Evolutionary conservation across 2,329 filamentous ascomycete genomes (phyloP), one percentile per base, ranked within the genome.

Genomic region (Trichoderma cornu-damae): DNA sequence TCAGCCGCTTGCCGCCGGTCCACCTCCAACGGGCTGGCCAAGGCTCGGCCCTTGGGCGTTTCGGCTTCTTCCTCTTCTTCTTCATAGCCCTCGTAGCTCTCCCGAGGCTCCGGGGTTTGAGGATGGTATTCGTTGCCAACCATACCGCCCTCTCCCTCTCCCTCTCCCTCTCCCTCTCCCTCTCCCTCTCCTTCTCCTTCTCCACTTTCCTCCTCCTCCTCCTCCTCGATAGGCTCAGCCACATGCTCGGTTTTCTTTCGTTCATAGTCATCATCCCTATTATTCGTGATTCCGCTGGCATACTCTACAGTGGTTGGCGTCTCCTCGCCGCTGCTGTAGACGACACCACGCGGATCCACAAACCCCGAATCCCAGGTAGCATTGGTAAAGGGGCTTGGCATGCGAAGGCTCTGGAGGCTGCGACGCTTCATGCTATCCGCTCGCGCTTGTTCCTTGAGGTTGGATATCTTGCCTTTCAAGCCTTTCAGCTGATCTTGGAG

Each of bases 401-500:
- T 87, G 35, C 89, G 82, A 59, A 93, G 72, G 66, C 82, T 91
- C 64, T 90, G 86, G 52, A 92, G 71, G 69, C 89, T 96, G 56
- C 86, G 82, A 50, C 91, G 82, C 66, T 89, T 86, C 65, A 95
- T 71, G 64, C 82, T 90, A 64, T 96, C 91, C 58, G 88, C 88
- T 18, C 88, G 83, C 0, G 89, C 88, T 64, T 90, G 86, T 61
- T 91, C 85, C 64, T 89, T 87, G 40, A 96, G 72, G 14, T 79
- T 87, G 1, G 90, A 92, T 34, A 96, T 91, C 66, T 90, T 90
- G 59, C 88, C 89, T 67, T 91, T 92, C 46, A 96, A 77, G 53
- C 88, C 90, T 57, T 88, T 85, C 82, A 96, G 89, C 69, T 96
- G 90, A 62, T 90, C 87, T 60, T 90, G 89, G 42, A 96, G 76